Percentiles rank a stretch among this genome's conserved stretches.
Conservation (phyloP, 169 alveolate species). For the Babesia sp. region DNA sequence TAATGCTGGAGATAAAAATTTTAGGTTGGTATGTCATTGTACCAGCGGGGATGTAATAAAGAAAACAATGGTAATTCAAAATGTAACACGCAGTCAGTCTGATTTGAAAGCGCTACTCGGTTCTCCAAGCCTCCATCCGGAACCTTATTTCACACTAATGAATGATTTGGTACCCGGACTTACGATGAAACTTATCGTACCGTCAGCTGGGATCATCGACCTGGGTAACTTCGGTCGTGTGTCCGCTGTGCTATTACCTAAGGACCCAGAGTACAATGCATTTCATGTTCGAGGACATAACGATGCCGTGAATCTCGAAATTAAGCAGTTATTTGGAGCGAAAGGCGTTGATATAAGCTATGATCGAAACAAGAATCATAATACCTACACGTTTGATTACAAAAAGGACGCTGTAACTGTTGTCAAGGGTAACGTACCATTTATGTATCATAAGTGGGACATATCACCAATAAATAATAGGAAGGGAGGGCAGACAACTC, state of each 20-base stretch:
- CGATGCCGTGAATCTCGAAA: too few species aligned
- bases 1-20: not conserved
- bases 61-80: not conserved
- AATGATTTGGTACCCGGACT: not conserved
- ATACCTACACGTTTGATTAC: slow-evolving; percentile 9
- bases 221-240: not conserved
- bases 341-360: not conserved
- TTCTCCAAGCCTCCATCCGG: not conserved
- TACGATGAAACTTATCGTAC: not conserved
- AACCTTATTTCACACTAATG: not conserved
- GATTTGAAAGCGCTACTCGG: not conserved
- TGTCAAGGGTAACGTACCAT: not conserved
- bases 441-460: slow-evolving; percentile 6
- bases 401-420: slow-evolving; percentile 38
- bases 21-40: not conserved
- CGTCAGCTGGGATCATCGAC: not conserved
- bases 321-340: not conserved
- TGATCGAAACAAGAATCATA: not conserved
- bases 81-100: too few species aligned
- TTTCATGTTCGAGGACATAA: not conserved
- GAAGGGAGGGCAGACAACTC: not conserved
- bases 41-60: not conserved
- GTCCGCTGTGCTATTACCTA: not conserved
- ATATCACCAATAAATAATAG: not conserved
- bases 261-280: not conserved